A percentile compares a stretch with the other conserved stretches of the same genome.
Evolutionary conservation across 2,329 filamentous ascomycete genomes (phyloP).

Genomic region (Curvularia eragrostidis): DNA sequence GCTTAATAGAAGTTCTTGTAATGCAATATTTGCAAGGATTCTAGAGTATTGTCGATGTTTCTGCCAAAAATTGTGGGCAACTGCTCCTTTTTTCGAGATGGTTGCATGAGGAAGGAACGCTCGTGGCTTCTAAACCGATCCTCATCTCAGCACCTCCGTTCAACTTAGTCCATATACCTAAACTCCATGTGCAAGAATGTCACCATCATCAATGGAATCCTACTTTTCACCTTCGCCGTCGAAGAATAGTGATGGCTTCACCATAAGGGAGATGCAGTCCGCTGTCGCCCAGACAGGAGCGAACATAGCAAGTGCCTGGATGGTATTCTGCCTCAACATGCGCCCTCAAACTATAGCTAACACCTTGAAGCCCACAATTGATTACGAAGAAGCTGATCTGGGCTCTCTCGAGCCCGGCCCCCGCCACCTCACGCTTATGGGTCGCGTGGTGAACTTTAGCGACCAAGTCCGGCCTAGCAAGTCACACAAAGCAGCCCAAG

Average conservation of each 20-base stretch:
- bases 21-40: not conserved
- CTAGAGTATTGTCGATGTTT: not conserved
- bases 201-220: constrained; percentile 54
- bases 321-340: constrained; percentile 5
- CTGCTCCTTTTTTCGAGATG: not conserved
- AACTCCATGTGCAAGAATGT: constrained; percentile 32
- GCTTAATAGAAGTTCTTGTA: not conserved
- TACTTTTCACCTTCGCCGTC: constrained; percentile 47
- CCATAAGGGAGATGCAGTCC: constrained; percentile 54
- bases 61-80: not conserved
- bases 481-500: constrained; percentile 55
- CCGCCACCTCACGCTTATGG: constrained; percentile 59
- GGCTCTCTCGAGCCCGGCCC: constrained; percentile 59
- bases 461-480: constrained; percentile 53
- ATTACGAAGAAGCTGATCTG: constrained; percentile 59
- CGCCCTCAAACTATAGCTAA: constrained; percentile 10
- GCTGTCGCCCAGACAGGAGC: constrained; percentile 44
- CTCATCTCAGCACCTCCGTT: constrained; percentile 2
- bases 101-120: not conserved
- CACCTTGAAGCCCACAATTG: constrained; percentile 52
- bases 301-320: constrained; percentile 32
- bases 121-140: not conserved
- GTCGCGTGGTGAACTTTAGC: constrained; percentile 64
- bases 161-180: not conserved
- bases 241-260: constrained; percentile 61